phyloP scores from a whole-genome alignment of 225 moss, liverwort and hornwort genomes.

The Polytrichum commune region DNA sequence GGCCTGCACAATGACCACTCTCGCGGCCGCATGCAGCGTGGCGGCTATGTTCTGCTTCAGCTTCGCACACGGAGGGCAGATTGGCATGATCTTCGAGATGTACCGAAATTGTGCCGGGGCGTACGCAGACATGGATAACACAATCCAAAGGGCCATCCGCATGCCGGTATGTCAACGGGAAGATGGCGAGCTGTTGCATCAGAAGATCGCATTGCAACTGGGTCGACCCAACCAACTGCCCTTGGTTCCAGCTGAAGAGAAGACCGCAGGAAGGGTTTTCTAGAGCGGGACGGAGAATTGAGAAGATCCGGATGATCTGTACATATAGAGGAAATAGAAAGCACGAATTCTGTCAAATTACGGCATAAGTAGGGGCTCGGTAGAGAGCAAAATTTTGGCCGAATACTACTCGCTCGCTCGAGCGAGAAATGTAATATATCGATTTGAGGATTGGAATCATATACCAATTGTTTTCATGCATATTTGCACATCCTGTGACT shows the following conservation, averaged over 20 bases:
- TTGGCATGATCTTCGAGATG: conserved; percentile 62
- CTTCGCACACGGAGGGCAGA: conserved; percentile 53
- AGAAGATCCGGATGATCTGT: background rate
- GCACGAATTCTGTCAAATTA: too few species aligned
- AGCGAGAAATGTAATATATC: too few species aligned
- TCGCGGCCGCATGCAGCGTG: conserved; percentile 46
- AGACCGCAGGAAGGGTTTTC: conserved; percentile 15
- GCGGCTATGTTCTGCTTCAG: conserved; percentile 44
- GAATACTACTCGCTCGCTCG: too few species aligned
- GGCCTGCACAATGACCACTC: conserved; percentile 26
- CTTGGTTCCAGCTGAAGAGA: conserved; percentile 32
- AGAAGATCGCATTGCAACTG: conserved; percentile 60
- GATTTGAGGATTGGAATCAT: too few species aligned
- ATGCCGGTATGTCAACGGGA: conserved; percentile 47
- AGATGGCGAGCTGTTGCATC: conserved; percentile 56
- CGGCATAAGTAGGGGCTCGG: too few species aligned
- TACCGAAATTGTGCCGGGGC: conserved; percentile 52
- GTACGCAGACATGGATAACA: conserved; percentile 43
- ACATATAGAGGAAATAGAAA: too few species aligned
- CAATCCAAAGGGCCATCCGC: conserved; percentile 48
- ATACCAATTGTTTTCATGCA: too few species aligned
- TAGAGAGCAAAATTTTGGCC: too few species aligned
- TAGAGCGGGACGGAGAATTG: background rate
- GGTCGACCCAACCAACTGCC: conserved; percentile 45
- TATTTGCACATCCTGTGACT: too few species aligned